These are phyloP conservation scores for Royoungia palumana DNA, from an alignment of 768 basidiomycete species.

Conservation along the genomic window DNA sequence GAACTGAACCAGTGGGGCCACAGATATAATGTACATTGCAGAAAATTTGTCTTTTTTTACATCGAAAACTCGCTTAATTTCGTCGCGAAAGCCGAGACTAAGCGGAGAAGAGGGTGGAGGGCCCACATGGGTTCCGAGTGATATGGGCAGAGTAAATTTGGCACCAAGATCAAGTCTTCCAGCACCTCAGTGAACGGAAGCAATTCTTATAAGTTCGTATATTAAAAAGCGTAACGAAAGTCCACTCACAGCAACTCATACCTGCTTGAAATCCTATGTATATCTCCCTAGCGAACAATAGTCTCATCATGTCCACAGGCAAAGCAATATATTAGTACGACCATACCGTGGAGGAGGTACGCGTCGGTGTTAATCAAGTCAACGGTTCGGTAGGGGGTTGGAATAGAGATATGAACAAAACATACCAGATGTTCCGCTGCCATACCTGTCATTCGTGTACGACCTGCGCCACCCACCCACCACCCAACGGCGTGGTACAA, in stretches of 20 bases:
- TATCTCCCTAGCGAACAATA: slow-evolving; percentile 2
- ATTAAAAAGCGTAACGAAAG: not conserved
- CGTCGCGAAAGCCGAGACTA: too few species aligned
- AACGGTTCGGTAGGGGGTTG: not conserved
- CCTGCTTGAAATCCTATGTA: not conserved
- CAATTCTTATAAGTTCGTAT: not conserved
- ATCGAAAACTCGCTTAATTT: too few species aligned
- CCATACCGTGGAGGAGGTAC: too few species aligned
- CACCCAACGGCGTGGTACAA: slow-evolving; percentile 5
- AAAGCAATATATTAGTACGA: too few species aligned
- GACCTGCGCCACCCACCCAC: not conserved
- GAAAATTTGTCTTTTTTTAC: too few species aligned
- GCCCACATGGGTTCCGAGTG: too few species aligned
- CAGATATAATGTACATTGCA: too few species aligned
- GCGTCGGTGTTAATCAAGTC: not conserved
- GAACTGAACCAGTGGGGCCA: too few species aligned
- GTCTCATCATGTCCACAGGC: not conserved
- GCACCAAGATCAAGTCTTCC: not conserved
- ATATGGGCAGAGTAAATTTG: too few species aligned
- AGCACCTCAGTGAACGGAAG: not conserved
- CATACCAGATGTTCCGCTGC: slow-evolving; percentile 3
- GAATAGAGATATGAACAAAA: not conserved
- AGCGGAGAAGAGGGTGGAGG: too few species aligned
- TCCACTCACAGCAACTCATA: not conserved
- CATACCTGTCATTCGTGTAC: not conserved